A percentile compares a stretch with the other conserved stretches of the same genome.
These are phyloP conservation scores for Podospora australis DNA, from an alignment of 495 filamentous ascomycete species.

Conservation along the genomic window DNA sequence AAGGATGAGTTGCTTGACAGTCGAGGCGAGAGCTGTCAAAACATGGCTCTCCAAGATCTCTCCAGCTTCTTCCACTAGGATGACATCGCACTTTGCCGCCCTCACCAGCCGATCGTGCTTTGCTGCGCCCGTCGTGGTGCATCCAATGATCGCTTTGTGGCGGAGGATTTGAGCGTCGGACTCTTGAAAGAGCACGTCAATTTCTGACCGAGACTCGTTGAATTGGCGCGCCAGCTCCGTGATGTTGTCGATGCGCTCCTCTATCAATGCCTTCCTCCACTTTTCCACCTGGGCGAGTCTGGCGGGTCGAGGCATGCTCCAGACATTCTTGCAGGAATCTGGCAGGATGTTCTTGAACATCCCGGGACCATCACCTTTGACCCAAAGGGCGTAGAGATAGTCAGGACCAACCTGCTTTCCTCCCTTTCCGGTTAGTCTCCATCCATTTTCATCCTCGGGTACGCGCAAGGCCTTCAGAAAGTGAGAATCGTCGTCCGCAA, in stretches of 20 bases:
- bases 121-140: constrained; percentile 70
- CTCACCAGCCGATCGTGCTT: constrained; percentile 51
- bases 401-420: constrained; percentile 40
- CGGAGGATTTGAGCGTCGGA: constrained; percentile 41
- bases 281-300: constrained; percentile 28
- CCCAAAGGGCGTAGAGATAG: constrained; percentile 57
- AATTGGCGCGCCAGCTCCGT: constrained; percentile 30
- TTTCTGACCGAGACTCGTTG: constrained; percentile 34
- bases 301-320: constrained; percentile 41
- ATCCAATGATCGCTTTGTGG: constrained; percentile 60
- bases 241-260: constrained; percentile 44
- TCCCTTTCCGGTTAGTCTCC: constrained; percentile 31
- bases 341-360: constrained; percentile 28
- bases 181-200: constrained; percentile 39
- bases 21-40: constrained; percentile 52
- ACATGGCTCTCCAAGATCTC: constrained; percentile 71
- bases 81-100: constrained; percentile 43
- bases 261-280: constrained; percentile 47
- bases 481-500: constrained; percentile 42
- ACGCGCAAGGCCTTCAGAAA: constrained; percentile 54
- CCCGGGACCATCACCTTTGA: constrained; percentile 41
- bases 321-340: constrained; percentile 32
- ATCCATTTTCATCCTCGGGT: constrained; percentile 37
- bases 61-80: constrained; percentile 73
- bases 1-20: constrained; percentile 61